These are phyloP conservation scores for Cucurbita moschata DNA, from an alignment of 306 rosid species.

Conservation along the genomic window DNA sequence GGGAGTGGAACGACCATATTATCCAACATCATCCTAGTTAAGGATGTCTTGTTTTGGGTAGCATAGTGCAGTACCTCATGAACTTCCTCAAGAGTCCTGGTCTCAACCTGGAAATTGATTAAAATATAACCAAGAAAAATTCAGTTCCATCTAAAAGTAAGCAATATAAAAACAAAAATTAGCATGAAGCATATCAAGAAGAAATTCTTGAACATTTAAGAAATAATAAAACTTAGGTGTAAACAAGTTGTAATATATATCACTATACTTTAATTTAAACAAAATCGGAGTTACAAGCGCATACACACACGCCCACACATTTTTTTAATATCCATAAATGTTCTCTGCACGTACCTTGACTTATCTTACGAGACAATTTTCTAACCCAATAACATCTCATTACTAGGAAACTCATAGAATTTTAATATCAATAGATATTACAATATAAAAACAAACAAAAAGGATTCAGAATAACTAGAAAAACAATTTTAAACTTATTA, in stretches of 20 bases:
- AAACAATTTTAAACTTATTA: neutral
- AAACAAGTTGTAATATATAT: neutral
- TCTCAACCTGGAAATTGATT: constrained; percentile 55
- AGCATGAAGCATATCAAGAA: neutral
- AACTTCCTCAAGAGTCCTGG: constrained; percentile 81
- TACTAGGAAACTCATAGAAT: neutral
- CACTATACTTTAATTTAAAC: neutral
- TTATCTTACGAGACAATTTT: neutral
- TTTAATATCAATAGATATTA: neutral
- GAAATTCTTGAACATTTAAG: neutral
- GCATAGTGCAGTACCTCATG: constrained; percentile 53
- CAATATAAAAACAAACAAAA: neutral
- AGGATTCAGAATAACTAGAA: neutral
- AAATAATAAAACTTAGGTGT: neutral
- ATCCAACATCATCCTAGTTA: constrained; percentile 89
- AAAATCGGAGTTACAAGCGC: neutral
- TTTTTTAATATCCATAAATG: neutral
- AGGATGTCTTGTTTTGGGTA: constrained; percentile 52
- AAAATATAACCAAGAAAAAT: neutral
- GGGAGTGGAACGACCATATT: constrained; percentile 82
- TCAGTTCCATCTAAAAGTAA: neutral
- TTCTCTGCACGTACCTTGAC: neutral
- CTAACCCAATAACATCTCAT: neutral
- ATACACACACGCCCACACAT: neutral
- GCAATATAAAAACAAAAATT: neutral